Conservation (phyloP, 139 green algal species). For the Astrephomene gubernaculifera region DNA sequence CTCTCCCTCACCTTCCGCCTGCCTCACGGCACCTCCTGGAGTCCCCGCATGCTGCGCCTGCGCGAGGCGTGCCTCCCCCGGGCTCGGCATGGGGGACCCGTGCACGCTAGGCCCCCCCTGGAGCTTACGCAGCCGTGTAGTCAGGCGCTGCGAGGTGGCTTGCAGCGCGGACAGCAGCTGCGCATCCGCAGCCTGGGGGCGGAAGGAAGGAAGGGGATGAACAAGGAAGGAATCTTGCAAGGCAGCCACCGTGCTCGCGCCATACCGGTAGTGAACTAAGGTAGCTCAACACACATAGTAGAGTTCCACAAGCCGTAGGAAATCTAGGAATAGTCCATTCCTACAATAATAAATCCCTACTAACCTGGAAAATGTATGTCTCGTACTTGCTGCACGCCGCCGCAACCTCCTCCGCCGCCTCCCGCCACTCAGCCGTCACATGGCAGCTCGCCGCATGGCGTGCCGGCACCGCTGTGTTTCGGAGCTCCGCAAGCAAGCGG, state of each 20-base stretch:
- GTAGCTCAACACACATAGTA: too few relatives aligned
- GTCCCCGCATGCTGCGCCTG: neutral
- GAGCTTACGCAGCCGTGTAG: neutral
- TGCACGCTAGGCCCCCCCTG: too few relatives aligned
- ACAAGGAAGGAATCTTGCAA: too few relatives aligned
- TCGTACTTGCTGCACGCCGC: slow-evolving; percentile 35
- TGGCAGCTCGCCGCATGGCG: neutral
- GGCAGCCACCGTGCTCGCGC: too few relatives aligned
- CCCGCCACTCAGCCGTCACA: neutral
- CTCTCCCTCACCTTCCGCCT: neutral
- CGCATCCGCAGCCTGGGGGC: neutral
- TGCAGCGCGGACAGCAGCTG: slow-evolving; percentile 9
- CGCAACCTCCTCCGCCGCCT: slow-evolving; percentile 9
- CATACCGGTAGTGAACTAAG: too few relatives aligned
- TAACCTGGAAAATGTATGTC: slow-evolving; percentile 26
- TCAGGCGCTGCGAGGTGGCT: neutral
- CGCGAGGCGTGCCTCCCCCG: too few relatives aligned
- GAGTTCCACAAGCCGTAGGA: too few relatives aligned
- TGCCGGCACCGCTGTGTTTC: neutral
- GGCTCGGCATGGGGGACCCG: too few relatives aligned
- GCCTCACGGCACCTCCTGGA: neutral
- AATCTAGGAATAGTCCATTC: too few relatives aligned
- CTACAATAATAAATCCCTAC: too few relatives aligned
- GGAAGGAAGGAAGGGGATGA: too few relatives aligned
- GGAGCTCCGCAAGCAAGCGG: slow-evolving; percentile 17